Evolutionary conservation across 106 monocot species (phyloP).

Genomic region (Dendrobium catenatum): DNA sequence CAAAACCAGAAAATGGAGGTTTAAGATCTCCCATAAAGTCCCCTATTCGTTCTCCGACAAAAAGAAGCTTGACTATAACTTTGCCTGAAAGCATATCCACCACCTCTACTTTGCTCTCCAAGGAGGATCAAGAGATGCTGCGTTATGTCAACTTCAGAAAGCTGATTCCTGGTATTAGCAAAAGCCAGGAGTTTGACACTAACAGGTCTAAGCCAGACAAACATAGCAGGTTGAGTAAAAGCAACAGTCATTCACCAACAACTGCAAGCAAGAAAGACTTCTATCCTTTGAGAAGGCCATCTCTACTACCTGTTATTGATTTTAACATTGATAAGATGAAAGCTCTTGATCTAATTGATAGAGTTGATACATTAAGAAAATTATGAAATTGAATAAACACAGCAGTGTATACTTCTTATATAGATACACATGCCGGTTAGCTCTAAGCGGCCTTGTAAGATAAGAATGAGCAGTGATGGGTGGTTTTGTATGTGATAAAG

Average conservation of each 20-base stretch:
- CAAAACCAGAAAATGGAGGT: conserved; percentile 52
- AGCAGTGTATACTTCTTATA: not conserved
- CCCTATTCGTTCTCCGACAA: conserved; percentile 58
- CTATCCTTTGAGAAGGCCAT: conserved; percentile 33
- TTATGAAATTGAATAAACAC: not conserved
- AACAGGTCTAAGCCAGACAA: conserved; percentile 26
- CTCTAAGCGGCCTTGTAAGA: conserved; percentile 4
- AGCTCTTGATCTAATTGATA: conserved; percentile 78
- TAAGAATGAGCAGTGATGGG: conserved; percentile 8
- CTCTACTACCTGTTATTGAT: conserved; percentile 47
- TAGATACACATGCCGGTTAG: not conserved
- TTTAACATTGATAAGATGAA: conserved; percentile 73
- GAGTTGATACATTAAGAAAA: conserved; percentile 49
- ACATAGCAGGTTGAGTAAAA: conserved; percentile 65
- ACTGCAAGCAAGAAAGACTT: conserved; percentile 30
- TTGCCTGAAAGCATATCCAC: conserved; percentile 8
- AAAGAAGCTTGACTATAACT: conserved; percentile 11
- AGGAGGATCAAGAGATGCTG: conserved; percentile 91
- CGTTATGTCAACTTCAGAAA: conserved; percentile 44
- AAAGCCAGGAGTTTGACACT: conserved; percentile 80
- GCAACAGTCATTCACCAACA: conserved; percentile 77
- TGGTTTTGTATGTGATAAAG: not conserved
- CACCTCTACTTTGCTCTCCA: conserved; percentile 36
- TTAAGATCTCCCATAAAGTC: conserved; percentile 85
- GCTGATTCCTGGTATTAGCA: conserved; percentile 84